Percentiles rank a stretch among this genome's conserved stretches.
These are phyloP conservation scores for Fusarium humuli DNA, from an alignment of 2,329 filamentous ascomycete species.

Conservation along the genomic window DNA sequence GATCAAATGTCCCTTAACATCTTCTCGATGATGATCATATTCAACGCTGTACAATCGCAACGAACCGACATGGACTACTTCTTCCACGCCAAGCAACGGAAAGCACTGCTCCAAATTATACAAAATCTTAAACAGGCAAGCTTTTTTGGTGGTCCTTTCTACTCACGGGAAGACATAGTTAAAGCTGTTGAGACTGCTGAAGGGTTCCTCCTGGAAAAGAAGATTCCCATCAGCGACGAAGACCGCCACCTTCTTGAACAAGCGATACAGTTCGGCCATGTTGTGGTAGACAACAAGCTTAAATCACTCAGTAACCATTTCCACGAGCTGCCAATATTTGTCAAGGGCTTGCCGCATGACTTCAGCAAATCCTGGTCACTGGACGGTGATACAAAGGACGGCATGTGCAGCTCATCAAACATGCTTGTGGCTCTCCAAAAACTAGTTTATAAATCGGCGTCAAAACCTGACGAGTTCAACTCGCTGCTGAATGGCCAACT, in stretches of 20 bases:
- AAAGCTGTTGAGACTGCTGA: slow-evolving; percentile 74
- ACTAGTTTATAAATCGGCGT: slow-evolving; percentile 60
- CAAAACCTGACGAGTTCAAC: slow-evolving; percentile 58
- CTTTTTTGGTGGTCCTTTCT: slow-evolving; percentile 87
- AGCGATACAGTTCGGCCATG: slow-evolving; percentile 73
- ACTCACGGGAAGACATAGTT: slow-evolving; percentile 70
- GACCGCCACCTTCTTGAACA: slow-evolving; percentile 72
- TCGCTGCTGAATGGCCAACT: slow-evolving; percentile 61
- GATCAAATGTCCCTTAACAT: slow-evolving; percentile 86
- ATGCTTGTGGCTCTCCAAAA: slow-evolving; percentile 66
- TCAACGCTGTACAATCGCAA: slow-evolving; percentile 91
- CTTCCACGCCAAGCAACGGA: slow-evolving; percentile 81
- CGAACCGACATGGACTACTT: slow-evolving; percentile 87
- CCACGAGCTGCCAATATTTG: slow-evolving; percentile 82
- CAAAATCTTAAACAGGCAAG: slow-evolving; percentile 84
- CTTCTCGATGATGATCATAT: slow-evolving; percentile 84
- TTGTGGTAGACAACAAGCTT: slow-evolving; percentile 68
- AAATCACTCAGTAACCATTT: slow-evolving; percentile 75
- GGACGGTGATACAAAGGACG: slow-evolving; percentile 62
- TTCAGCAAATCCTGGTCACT: slow-evolving; percentile 76
- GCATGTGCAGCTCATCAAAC: slow-evolving; percentile 61
- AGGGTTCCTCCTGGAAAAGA: slow-evolving; percentile 73
- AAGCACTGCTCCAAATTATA: slow-evolving; percentile 74
- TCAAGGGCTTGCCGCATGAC: slow-evolving; percentile 73
- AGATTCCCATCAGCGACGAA: slow-evolving; percentile 66